Conservation (phyloP, 257 asterid genomes). For the Anisodus acutangulus region DNA sequence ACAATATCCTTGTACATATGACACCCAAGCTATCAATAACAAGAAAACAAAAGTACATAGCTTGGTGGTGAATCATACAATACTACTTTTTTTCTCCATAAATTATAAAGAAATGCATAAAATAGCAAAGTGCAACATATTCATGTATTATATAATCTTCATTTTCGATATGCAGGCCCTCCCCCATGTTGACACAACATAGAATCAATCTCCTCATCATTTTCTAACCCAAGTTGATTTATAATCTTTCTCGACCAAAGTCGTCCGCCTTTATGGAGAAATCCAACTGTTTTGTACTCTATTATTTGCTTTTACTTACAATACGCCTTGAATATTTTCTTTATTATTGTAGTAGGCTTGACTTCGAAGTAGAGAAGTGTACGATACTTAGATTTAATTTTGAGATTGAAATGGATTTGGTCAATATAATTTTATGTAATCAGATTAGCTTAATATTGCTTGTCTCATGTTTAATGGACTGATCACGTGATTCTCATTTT, state of each 20-base stretch:
- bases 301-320: background rate
- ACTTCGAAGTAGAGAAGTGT: background rate
- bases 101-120: background rate
- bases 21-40: no score
- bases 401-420: background rate
- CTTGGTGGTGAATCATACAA: no score
- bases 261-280: background rate
- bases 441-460: no score
- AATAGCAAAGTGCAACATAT: background rate
- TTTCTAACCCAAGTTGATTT: background rate
- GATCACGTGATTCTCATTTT: no score
- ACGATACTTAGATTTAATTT: background rate
- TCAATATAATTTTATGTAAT: no score
- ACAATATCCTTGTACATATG: no score
- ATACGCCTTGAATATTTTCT: no score
- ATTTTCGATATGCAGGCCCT: background rate
- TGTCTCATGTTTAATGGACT: no score
- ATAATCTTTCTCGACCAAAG: no score
- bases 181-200: background rate
- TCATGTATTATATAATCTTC: background rate
- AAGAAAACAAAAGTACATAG: no score
- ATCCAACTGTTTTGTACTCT: background rate
- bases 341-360: background rate
- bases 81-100: no score
- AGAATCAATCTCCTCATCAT: conserved; percentile 11